Percentiles rank a stretch among this genome's conserved stretches.
phyloP scores from a whole-genome alignment of 768 basidiomycete species.

The Vararia minispora region DNA sequence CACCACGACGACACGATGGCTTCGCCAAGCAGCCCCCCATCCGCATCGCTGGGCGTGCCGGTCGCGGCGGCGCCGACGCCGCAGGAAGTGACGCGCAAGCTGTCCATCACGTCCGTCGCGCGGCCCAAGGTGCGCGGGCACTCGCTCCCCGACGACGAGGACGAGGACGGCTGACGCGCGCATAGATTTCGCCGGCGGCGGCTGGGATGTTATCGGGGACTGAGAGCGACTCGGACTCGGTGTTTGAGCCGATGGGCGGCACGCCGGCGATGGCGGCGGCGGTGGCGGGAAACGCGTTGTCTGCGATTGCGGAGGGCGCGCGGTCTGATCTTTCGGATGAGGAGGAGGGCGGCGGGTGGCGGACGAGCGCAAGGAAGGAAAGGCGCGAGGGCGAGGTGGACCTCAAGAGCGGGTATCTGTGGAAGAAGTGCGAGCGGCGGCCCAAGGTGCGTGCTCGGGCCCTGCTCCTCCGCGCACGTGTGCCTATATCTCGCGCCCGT shows the following conservation, averaged over 20 bases:
- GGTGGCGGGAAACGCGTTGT: slow-evolving; percentile 26
- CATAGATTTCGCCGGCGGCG: slow-evolving; percentile 21
- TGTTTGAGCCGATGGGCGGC: slow-evolving; percentile 41
- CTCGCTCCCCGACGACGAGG: background rate
- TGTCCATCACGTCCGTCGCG: slow-evolving; percentile 61
- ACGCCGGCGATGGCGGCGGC: slow-evolving; percentile 16
- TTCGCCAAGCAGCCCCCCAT: too few species aligned
- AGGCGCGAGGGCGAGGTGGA: slow-evolving; percentile 48
- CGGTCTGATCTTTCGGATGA: too few species aligned
- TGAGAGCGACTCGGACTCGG: slow-evolving; percentile 82
- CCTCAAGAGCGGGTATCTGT: slow-evolving; percentile 87
- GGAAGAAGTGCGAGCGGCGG: slow-evolving; percentile 95
- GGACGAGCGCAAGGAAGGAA: slow-evolving; percentile 34
- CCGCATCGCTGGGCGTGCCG: slow-evolving; percentile 14
- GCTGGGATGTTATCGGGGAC: slow-evolving; percentile 48
- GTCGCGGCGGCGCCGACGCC: slow-evolving; percentile 66
- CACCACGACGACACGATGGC: slow-evolving; percentile 18
- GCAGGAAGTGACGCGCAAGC: slow-evolving; percentile 79
- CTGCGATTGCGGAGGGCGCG: slow-evolving; percentile 73
- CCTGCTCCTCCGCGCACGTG: background rate
- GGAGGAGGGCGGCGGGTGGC: slow-evolving; percentile 70
- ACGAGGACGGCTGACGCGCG: slow-evolving; percentile 1
- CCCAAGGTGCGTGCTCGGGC: slow-evolving; percentile 56
- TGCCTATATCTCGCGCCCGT: slow-evolving; percentile 5
- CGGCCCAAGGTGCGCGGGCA: slow-evolving; percentile 27